Percentiles rank a stretch among this genome's conserved stretches.
These are phyloP conservation scores for Amanita exitialis DNA, from an alignment of 768 basidiomycete species.

Conservation along the genomic window DNA sequence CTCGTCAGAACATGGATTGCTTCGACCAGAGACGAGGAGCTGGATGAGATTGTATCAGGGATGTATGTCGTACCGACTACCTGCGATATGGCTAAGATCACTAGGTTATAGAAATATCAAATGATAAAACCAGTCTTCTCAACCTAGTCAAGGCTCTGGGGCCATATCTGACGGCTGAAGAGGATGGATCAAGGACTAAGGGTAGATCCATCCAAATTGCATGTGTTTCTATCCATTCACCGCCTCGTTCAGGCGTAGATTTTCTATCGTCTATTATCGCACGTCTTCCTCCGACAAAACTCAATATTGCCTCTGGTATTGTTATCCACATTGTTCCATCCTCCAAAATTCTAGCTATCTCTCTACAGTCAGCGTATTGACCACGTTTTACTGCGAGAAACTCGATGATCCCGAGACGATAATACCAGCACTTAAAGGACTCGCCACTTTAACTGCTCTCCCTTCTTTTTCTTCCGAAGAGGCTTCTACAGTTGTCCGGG, in stretches of 20 bases:
- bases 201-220: slow-evolving; percentile 33
- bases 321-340: neutral
- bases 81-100: slow-evolving; percentile 6
- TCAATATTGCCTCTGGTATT: slow-evolving; percentile 81
- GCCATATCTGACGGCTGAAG: slow-evolving; percentile 81
- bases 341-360: slow-evolving; percentile 7
- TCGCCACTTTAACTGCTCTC: slow-evolving; percentile 54
- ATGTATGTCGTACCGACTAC: slow-evolving; percentile 17
- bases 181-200: slow-evolving; percentile 67
- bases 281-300: slow-evolving; percentile 44
- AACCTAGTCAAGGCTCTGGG: slow-evolving; percentile 81
- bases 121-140: slow-evolving; percentile 50
- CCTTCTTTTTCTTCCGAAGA: slow-evolving; percentile 59
- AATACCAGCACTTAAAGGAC: slow-evolving; percentile 70
- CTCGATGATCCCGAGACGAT: slow-evolving; percentile 80
- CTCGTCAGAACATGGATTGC: slow-evolving; percentile 67
- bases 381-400: slow-evolving; percentile 77
- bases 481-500: slow-evolving; percentile 52
- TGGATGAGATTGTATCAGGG: slow-evolving; percentile 52
- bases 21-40: slow-evolving; percentile 47
- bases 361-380: slow-evolving; percentile 65
- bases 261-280: slow-evolving; percentile 68
- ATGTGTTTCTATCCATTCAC: neutral
- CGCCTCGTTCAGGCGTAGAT: slow-evolving; percentile 54
- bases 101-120: slow-evolving; percentile 31